Percentiles rank a stretch among this genome's conserved stretches.
Evolutionary conservation across 2,329 filamentous ascomycete species (phyloP).

Genomic region (Raffaelea arxii): DNA sequence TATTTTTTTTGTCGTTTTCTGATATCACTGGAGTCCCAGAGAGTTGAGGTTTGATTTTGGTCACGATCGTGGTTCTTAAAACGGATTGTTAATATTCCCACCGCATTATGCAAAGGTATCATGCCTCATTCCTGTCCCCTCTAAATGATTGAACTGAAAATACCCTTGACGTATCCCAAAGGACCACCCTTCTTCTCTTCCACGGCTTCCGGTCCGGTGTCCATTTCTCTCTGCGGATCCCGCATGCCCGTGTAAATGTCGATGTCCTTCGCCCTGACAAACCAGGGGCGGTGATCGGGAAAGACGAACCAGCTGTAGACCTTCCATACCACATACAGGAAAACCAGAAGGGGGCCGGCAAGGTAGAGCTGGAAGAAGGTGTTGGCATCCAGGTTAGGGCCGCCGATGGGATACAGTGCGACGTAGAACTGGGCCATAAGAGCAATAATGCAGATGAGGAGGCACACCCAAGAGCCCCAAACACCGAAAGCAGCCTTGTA

Average conservation of each 20-base stretch:
- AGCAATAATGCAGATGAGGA: conserved; percentile 56
- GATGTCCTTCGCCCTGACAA: background rate
- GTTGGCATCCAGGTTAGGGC: conserved; percentile 26
- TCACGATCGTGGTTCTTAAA: background rate
- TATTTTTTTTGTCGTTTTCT: background rate
- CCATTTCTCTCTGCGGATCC: background rate
- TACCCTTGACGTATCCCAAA: background rate
- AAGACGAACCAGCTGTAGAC: conserved; percentile 23
- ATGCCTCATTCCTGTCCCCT: background rate
- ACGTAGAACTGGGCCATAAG: conserved; percentile 65
- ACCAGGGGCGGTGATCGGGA: background rate
- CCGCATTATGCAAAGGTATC: background rate
- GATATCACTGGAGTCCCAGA: too few relatives aligned
- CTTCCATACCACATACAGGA: conserved; percentile 58
- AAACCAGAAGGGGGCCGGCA: conserved; percentile 43
- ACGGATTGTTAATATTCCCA: background rate
- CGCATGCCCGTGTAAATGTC: background rate
- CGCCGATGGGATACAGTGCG: conserved; percentile 36
- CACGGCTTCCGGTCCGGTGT: background rate
- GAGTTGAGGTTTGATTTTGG: too few relatives aligned
- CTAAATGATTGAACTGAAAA: background rate
- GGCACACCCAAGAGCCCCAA: conserved; percentile 58
- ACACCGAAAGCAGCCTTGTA: conserved; percentile 43
- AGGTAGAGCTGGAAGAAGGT: conserved; percentile 52
- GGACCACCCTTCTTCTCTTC: background rate